These are phyloP conservation scores for Vitis hybrid DNA, from an alignment of 177 flowering plant species.

Conservation along the genomic window DNA sequence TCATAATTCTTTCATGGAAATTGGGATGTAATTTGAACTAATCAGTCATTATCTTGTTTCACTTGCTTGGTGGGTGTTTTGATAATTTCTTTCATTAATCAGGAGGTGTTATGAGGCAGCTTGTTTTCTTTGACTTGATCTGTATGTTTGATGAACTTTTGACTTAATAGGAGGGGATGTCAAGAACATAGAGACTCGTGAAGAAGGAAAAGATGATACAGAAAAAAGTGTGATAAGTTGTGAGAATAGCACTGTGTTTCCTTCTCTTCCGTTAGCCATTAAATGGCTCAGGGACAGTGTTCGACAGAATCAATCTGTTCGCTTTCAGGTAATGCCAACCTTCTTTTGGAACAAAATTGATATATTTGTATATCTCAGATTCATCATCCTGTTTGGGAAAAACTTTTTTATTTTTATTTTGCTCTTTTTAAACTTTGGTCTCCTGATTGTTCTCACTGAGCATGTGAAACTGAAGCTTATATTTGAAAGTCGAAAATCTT, in stretches of 20 bases:
- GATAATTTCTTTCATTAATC: neutral
- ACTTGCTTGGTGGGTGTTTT: neutral
- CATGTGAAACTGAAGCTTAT: neutral
- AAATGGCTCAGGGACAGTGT: slow-evolving; percentile 81
- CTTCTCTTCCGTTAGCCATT: slow-evolving; percentile 78
- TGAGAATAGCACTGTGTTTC: slow-evolving; percentile 65
- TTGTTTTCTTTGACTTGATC: neutral
- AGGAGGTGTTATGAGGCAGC: neutral
- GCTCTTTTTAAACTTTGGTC: neutral
- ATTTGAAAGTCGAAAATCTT: neutral
- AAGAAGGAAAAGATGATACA: slow-evolving; percentile 37
- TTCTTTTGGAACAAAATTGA: neutral
- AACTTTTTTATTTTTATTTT: neutral
- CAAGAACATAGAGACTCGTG: slow-evolving; percentile 31
- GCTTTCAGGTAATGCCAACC: slow-evolving; percentile 61
- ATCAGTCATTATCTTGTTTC: too few species aligned
- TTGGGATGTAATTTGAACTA: neutral
- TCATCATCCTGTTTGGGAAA: neutral
- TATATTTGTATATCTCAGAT: too few species aligned
- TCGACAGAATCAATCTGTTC: slow-evolving; percentile 56
- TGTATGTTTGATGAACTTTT: neutral
- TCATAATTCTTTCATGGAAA: neutral
- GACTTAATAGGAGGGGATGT: slow-evolving; percentile 30
- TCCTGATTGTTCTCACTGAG: neutral
- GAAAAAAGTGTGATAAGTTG: slow-evolving; percentile 33